Conservation (phyloP, 2,329 filamentous ascomycete species). For the Apiospora pterosperma region DNA sequence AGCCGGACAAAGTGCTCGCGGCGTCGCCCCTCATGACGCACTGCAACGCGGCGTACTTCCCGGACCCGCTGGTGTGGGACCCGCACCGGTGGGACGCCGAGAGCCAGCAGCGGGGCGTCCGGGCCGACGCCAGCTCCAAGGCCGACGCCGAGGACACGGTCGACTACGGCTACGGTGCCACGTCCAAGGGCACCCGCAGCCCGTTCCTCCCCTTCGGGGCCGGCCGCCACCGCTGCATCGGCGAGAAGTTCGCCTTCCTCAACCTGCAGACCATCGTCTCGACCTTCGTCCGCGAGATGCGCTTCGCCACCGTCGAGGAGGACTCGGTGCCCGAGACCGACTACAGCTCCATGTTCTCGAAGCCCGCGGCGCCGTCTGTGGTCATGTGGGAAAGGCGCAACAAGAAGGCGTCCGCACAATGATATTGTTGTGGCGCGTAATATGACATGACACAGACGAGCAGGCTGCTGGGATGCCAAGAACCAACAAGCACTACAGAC, state of each 20-base stretch:
- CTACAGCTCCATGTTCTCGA: constrained; percentile 49
- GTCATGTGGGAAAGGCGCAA: constrained; percentile 26
- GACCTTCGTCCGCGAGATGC: constrained; percentile 59
- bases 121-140: neutral
- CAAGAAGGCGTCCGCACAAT: neutral
- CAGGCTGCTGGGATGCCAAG: neutral
- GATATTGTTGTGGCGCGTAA: neutral
- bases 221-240: constrained; percentile 70
- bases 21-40: constrained; percentile 40
- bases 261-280: constrained; percentile 64
- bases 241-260: constrained; percentile 72
- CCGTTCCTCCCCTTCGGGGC: constrained; percentile 71
- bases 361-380: constrained; percentile 29
- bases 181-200: constrained; percentile 31
- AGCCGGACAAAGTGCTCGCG: constrained; percentile 45
- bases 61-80: constrained; percentile 56
- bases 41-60: constrained; percentile 57
- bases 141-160: constrained; percentile 15
- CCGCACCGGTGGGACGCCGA: constrained; percentile 60
- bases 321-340: constrained; percentile 60
- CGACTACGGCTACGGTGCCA: constrained; percentile 27
- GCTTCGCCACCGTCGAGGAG: constrained; percentile 51
- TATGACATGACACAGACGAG: neutral
- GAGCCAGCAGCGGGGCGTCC: constrained; percentile 3
- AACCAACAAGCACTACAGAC: neutral